phyloP scores from a whole-genome alignment of 345 rosid genomes.

The Rhodomyrtus tomentosa region DNA sequence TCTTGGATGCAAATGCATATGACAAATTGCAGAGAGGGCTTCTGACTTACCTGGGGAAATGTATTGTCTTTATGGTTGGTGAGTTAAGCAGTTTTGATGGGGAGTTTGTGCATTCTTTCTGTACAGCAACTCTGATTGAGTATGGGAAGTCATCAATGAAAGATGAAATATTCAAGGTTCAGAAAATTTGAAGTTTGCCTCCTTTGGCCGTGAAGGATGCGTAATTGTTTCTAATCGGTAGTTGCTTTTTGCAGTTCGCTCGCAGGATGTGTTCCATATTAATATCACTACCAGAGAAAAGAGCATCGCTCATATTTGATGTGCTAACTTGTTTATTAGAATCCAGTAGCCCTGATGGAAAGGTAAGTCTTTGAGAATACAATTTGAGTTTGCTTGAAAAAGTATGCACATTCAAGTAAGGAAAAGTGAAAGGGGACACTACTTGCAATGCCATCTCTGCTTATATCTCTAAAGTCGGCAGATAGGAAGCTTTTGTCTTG shows the following conservation, averaged over 20 bases:
- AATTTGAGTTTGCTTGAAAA: background rate
- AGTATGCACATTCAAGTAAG: background rate
- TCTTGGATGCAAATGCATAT: slow-evolving; percentile 40
- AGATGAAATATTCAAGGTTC: slow-evolving; percentile 63
- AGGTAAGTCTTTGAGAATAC: slow-evolving; percentile 29
- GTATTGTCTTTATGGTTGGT: slow-evolving; percentile 37
- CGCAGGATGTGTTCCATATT: slow-evolving; percentile 48
- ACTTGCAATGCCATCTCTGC: background rate
- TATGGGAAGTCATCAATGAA: slow-evolving; percentile 39
- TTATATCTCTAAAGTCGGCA: background rate
- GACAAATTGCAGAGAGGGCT: slow-evolving; percentile 52
- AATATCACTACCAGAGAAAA: slow-evolving; percentile 25
- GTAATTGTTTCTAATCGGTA: background rate
- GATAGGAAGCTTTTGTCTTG: background rate
- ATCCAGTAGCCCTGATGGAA: slow-evolving; percentile 27
- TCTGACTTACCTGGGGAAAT: slow-evolving; percentile 36
- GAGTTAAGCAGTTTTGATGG: slow-evolving; percentile 33
- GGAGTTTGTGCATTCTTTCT: slow-evolving; percentile 33
- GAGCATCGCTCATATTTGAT: slow-evolving; percentile 19
- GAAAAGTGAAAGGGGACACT: background rate
- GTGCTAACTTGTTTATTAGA: slow-evolving; percentile 26
- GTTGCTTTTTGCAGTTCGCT: slow-evolving; percentile 42
- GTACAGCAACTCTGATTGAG: slow-evolving; percentile 27
- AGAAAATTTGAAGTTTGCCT: background rate
- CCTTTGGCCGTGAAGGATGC: background rate